Conservation (phyloP, 257 asterid genomes). For the Penstemon eatonii region DNA sequence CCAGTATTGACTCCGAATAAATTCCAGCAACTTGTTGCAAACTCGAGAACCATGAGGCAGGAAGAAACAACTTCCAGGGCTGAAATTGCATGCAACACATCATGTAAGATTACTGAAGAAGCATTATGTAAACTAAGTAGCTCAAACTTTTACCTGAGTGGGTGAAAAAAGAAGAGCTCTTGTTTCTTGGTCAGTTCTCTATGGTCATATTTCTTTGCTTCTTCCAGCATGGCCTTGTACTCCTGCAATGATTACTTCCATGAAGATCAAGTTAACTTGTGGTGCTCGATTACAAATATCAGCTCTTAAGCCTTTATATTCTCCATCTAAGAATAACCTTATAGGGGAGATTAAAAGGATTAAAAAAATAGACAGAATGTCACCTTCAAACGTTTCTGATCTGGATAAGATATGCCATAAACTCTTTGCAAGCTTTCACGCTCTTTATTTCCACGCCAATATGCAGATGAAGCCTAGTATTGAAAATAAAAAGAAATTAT, state of each 20-base stretch:
- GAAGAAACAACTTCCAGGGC: slow-evolving; percentile 99
- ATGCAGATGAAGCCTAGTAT: slow-evolving; percentile 95
- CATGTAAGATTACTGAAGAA: slow-evolving; percentile 19
- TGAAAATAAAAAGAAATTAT: slow-evolving; percentile 21
- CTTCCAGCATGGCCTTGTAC: slow-evolving; percentile 80
- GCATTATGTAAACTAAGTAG: slow-evolving; percentile 6
- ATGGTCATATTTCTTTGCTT: slow-evolving; percentile 97
- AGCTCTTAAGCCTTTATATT: background rate
- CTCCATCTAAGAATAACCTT: slow-evolving; percentile 5
- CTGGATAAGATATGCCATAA: slow-evolving; percentile 93
- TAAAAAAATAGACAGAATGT: slow-evolving; percentile 19
- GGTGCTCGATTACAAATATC: slow-evolving; percentile 20
- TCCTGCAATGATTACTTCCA: slow-evolving; percentile 56
- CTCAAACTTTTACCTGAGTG: slow-evolving; percentile 63
- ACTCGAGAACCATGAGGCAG: slow-evolving; percentile 93
- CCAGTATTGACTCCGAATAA: slow-evolving; percentile 79
- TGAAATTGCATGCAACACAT: slow-evolving; percentile 35
- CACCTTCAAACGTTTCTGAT: slow-evolving; percentile 90
- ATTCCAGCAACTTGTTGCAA: slow-evolving; percentile 85
- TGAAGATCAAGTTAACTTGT: slow-evolving; percentile 25
- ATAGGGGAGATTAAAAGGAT: slow-evolving; percentile 1
- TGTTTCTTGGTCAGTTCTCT: slow-evolving; percentile 96
- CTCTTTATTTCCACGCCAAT: slow-evolving; percentile 95
- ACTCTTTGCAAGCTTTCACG: slow-evolving; percentile 99
- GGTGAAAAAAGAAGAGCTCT: slow-evolving; percentile 97